phyloP scores from a whole-genome alignment of 139 green algal genomes.

The Cymbomonas tetramitiformis region DNA sequence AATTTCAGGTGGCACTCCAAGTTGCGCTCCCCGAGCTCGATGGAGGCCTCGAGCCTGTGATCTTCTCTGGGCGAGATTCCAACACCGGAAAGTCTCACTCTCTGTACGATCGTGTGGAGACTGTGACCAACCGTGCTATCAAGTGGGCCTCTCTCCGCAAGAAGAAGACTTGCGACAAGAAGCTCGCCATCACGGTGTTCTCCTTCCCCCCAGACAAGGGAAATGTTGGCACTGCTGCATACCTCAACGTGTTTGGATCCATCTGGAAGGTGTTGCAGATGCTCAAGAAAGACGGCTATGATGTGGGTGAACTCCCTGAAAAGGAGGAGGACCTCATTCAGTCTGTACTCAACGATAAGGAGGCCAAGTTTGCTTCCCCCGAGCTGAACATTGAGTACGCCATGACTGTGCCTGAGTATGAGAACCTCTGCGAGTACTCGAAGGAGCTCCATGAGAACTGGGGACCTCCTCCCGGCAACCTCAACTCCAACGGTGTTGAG shows the following conservation, averaged over 20 bases:
- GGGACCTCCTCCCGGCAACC: constrained; percentile 80
- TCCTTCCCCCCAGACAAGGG: constrained; percentile 97
- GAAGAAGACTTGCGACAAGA: constrained; percentile 88
- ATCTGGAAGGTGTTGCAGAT: constrained; percentile 67
- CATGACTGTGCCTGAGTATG: constrained; percentile 35
- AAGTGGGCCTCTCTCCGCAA: constrained; percentile 84
- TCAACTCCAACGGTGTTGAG: constrained; percentile 93
- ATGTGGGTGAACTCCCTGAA: constrained; percentile 66
- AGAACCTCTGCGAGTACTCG: constrained; percentile 49
- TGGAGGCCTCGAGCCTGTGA: constrained; percentile 90
- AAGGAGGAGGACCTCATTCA: constrained; percentile 72
- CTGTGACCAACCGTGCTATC: constrained; percentile 68
- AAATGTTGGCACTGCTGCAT: constrained; percentile 95
- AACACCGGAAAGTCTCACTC: constrained; percentile 93
- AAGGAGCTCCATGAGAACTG: constrained; percentile 95
- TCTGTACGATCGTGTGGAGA: constrained; percentile 82
- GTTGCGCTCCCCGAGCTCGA: constrained; percentile 97
- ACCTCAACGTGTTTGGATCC: constrained; percentile 97
- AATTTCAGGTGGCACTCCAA: constrained; percentile 52
- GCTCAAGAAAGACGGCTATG: constrained; percentile 74
- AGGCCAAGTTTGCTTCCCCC: constrained; percentile 82
- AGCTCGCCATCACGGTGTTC: constrained; percentile 94
- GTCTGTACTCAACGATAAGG: constrained; percentile 61
- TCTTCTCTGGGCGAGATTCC: constrained; percentile 90
- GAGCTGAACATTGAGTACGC: constrained; percentile 92